A percentile compares a stretch with the other conserved stretches of the same genome.
Evolutionary conservation across 2,329 filamentous ascomycete genomes (phyloP).

Genomic region (Pseudocercospora fijiensis): DNA sequence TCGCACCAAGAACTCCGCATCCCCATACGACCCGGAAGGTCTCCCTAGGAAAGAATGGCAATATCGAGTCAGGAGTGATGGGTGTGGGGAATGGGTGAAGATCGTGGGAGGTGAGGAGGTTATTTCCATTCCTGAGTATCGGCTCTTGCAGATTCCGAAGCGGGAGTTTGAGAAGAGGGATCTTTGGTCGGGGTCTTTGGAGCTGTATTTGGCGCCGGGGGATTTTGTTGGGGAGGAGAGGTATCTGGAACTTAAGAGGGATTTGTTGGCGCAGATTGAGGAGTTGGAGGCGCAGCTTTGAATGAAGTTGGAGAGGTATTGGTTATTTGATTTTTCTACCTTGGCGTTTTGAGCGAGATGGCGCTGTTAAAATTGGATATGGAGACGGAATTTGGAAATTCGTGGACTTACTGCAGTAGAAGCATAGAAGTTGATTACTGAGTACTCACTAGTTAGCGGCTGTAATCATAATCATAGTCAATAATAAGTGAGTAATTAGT

Average conservation of each 20-base stretch:
- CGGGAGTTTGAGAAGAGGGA: slow-evolving; percentile 11
- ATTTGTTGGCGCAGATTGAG: slow-evolving; percentile 7
- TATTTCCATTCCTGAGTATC: slow-evolving; percentile 14
- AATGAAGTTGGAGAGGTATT: neutral
- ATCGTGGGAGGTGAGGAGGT: slow-evolving; percentile 10
- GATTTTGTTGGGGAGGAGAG: slow-evolving; percentile 7
- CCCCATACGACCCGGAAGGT: slow-evolving; percentile 11
- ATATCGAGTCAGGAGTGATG: slow-evolving; percentile 5
- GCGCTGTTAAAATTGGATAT: too few relatives aligned
- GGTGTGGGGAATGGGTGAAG: slow-evolving; percentile 10
- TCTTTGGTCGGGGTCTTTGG: slow-evolving; percentile 17
- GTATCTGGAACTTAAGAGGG: slow-evolving; percentile 7
- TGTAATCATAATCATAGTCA: too few relatives aligned
- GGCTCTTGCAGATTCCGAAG: slow-evolving; percentile 7
- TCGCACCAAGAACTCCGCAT: slow-evolving; percentile 11
- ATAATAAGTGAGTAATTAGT: too few relatives aligned
- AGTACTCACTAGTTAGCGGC: too few relatives aligned
- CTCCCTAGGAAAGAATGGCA: slow-evolving; percentile 13
- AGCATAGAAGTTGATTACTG: too few relatives aligned
- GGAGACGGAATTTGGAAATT: too few relatives aligned
- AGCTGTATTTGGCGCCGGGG: slow-evolving; percentile 9
- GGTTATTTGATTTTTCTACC: neutral
- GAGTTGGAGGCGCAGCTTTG: neutral
- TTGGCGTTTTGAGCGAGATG: neutral
- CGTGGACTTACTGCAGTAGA: too few relatives aligned